A percentile compares a stretch with the other conserved stretches of the same genome.
These are phyloP conservation scores for Fusarium torreyae DNA, from an alignment of 2,329 filamentous ascomycete genomes.

Conservation along the genomic window DNA sequence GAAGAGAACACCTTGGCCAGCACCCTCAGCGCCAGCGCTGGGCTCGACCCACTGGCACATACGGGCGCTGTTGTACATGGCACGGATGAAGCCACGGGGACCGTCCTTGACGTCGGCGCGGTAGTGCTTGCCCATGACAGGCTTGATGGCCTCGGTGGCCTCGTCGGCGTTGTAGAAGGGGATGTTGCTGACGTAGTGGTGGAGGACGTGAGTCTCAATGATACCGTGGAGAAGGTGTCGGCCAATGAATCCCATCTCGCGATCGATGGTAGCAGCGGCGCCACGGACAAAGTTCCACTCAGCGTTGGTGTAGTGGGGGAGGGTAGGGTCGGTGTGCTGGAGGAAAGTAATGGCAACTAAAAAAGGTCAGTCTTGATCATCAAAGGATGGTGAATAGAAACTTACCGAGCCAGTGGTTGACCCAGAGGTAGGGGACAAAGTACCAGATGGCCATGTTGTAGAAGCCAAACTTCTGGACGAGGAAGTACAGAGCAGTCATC, in stretches of 20 bases:
- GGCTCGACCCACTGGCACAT: constrained; percentile 99
- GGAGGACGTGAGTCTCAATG: constrained; percentile 96
- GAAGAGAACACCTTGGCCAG: constrained; percentile 89
- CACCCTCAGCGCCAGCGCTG: constrained; percentile 82
- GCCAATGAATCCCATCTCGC: constrained; percentile 96
- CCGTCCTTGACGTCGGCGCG: constrained; percentile 85
- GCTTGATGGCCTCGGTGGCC: constrained; percentile 93
- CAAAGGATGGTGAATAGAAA: constrained; percentile 42
- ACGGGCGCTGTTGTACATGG: constrained; percentile 84
- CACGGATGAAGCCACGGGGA: constrained; percentile 84
- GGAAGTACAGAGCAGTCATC: constrained; percentile 72
- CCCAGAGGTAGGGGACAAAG: constrained; percentile 94
- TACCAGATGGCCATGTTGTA: constrained; percentile 95
- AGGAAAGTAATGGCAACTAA: constrained; percentile 96
- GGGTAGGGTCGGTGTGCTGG: constrained; percentile 94
- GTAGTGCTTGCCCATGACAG: constrained; percentile 96
- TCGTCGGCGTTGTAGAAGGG: constrained; percentile 98
- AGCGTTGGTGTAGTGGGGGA: constrained; percentile 90
- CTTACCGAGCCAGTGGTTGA: constrained; percentile 99
- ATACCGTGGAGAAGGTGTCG: constrained; percentile 94
- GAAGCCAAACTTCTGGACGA: constrained; percentile 86
- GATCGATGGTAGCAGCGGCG: constrained; percentile 95
- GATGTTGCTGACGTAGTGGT: constrained; percentile 97
- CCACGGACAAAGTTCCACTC: constrained; percentile 95
- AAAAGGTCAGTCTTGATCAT: constrained; percentile 47